A percentile compares a stretch with the other conserved stretches of the same genome.
These are phyloP conservation scores for Macrolepiota albuminosa DNA, from an alignment of 768 basidiomycete genomes.

Conservation along the genomic window DNA sequence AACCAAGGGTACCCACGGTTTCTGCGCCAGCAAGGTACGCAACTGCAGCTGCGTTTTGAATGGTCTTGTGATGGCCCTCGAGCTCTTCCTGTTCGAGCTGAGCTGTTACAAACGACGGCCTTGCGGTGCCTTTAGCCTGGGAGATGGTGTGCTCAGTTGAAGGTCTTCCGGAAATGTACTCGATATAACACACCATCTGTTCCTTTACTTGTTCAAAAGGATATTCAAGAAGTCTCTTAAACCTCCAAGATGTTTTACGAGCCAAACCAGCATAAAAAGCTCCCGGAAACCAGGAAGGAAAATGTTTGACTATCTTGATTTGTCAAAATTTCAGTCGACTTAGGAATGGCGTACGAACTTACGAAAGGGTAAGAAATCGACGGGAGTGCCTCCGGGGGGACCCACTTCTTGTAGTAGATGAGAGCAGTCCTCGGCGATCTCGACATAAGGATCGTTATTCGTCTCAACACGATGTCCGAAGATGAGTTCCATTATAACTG, in stretches of 20 bases:
- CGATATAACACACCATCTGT: slow-evolving; percentile 24
- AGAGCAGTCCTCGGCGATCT: slow-evolving; percentile 2
- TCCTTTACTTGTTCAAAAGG: slow-evolving; percentile 15
- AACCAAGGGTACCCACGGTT: slow-evolving; percentile 21
- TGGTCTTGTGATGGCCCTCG: slow-evolving; percentile 3
- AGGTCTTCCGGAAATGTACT: background rate
- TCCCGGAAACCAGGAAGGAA: slow-evolving; percentile 31
- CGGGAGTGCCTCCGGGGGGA: background rate
- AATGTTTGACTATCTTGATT: slow-evolving; percentile 17
- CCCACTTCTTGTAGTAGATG: background rate
- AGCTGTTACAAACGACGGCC: background rate
- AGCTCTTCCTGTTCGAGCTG: slow-evolving; percentile 2
- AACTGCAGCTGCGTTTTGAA: slow-evolving; percentile 14
- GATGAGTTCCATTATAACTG: slow-evolving; percentile 7
- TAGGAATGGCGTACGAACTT: background rate
- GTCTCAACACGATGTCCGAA: slow-evolving; percentile 11
- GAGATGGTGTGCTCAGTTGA: background rate
- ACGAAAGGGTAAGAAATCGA: slow-evolving; percentile 14
- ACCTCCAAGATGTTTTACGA: slow-evolving; percentile 6
- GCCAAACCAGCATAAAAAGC: slow-evolving; percentile 18
- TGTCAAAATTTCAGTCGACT: background rate
- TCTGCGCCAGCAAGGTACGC: slow-evolving; percentile 27
- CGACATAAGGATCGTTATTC: slow-evolving; percentile 5
- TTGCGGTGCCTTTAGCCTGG: background rate
- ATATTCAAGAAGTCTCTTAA: background rate